phyloP scores from a whole-genome alignment of 2,329 filamentous ascomycete species.

The Claviceps capensis region DNA sequence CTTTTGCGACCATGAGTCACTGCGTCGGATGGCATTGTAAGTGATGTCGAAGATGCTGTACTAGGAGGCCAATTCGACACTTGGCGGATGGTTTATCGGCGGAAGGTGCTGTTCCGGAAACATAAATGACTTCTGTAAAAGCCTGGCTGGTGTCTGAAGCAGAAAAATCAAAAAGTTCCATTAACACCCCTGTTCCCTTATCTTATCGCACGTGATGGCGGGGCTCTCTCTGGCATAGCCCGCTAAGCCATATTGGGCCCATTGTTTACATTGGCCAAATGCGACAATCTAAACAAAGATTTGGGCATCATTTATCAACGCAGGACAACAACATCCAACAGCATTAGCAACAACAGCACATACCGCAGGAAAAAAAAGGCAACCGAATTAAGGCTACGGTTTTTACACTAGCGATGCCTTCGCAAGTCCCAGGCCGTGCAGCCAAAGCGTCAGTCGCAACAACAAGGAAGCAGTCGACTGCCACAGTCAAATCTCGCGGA shows the following conservation, averaged over 20 bases:
- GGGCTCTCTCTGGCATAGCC: neutral
- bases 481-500: constrained; percentile 24
- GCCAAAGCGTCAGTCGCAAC: constrained; percentile 29
- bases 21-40: neutral
- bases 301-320: neutral
- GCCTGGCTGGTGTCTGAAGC: neutral
- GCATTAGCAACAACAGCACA: neutral
- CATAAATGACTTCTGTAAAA: neutral
- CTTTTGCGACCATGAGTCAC: constrained; percentile 22
- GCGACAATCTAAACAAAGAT: constrained; percentile 17
- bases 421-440: constrained; percentile 32
- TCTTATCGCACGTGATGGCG: constrained; percentile 23
- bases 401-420: constrained; percentile 28
- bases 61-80: neutral
- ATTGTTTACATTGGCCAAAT: constrained; percentile 18
- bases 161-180: neutral
- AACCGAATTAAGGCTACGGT: neutral
- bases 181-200: neutral
- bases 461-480: constrained; percentile 25
- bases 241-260: constrained; percentile 18
- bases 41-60: neutral
- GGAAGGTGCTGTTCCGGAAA: neutral
- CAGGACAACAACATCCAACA: neutral
- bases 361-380: neutral
- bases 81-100: neutral